Base-by-base conservation (phyloP, 2,329 filamentous ascomycete genomes). In the Penicillium sp. region DNA sequence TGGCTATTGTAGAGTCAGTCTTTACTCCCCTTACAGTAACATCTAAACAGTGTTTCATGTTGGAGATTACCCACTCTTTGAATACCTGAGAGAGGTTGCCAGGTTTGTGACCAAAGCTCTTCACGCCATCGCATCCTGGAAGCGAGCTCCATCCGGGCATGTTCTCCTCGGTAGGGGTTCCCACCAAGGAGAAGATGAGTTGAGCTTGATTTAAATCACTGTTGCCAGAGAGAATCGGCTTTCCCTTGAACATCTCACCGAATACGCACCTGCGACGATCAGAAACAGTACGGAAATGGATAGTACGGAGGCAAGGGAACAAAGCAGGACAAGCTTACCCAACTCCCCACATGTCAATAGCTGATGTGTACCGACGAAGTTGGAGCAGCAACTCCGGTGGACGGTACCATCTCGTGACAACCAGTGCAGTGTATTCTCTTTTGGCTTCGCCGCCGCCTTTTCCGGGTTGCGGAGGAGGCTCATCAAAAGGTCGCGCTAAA, bases 311-410 rank as follows among this genome's bases (percentile, higher is more conserved):
- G 13, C 13, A 55, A 55, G 7, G n/a, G 8, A 45, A 38, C 52
- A 53, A 10, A 58, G 6, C 16, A 30, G 14, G 16, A 55, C 19
- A 55, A 54, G 75, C 87, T 81, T 82, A 93, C 90, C 94, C 95
- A 68, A 97, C 94, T 69, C 95, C 95, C 95, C 95, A 99, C 79
- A 99, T 87, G 77, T 99, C 95, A 71, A 99, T 97, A 10, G 95
- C 93, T 14, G 93, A 92, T n/a, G 95, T 99, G 78, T 99, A 99
- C 67, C 87, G 87, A 70, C 93, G 89, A 35, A 99, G 83, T 65
- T 94, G 90, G 52, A 99, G 84, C 35, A 99, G 82, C 42, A 99
- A 83, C 82, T 99, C 95, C 0, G 95, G 95, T 37, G 95, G 95
- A 26, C 95, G 85, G 75, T 99, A 99, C 95, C 95, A 99, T 71